Conservation (phyloP, 805 yeast species). For the Cyberlindnera mrakii region DNA sequence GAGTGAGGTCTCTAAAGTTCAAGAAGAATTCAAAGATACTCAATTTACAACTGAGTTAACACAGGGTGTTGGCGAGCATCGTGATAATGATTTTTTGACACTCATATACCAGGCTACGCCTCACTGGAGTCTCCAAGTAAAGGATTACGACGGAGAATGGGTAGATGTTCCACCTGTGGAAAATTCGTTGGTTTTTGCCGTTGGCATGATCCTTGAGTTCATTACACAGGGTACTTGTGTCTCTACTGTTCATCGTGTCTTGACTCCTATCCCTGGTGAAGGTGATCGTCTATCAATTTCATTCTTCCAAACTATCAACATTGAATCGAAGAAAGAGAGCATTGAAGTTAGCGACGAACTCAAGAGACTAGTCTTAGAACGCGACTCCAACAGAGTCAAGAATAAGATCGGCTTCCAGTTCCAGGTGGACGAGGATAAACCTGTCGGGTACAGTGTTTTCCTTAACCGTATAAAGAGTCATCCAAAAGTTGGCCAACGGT, state of each 20-base stretch:
- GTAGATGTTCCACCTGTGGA: slow-evolving; percentile 36
- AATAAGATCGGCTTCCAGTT: slow-evolving; percentile 24
- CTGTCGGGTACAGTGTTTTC: slow-evolving; percentile 42
- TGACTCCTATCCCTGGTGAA: slow-evolving; percentile 21
- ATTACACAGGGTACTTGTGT: slow-evolving; percentile 42
- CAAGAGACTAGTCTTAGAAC: slow-evolving; percentile 10
- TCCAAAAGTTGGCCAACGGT: slow-evolving; percentile 41
- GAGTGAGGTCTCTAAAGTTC: slow-evolving; percentile 26
- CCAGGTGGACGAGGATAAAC: slow-evolving; percentile 25
- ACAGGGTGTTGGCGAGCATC: slow-evolving; percentile 41
- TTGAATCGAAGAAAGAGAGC: slow-evolving; percentile 18
- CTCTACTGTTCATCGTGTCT: slow-evolving; percentile 44
- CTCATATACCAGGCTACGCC: slow-evolving; percentile 52
- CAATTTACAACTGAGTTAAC: slow-evolving; percentile 29
- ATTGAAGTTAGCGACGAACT: slow-evolving; percentile 14
- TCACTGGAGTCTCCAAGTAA: slow-evolving; percentile 40
- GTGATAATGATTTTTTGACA: slow-evolving; percentile 59
- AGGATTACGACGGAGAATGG: slow-evolving; percentile 43
- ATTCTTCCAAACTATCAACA: slow-evolving; percentile 41
- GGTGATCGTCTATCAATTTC: slow-evolving; percentile 39
- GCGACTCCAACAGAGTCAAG: slow-evolving; percentile 14
- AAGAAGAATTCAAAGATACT: slow-evolving; percentile 37
- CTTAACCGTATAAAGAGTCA: slow-evolving; percentile 42
- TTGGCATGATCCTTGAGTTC: slow-evolving; percentile 44
- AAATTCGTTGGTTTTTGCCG: slow-evolving; percentile 40